Conservation (phyloP, 805 yeast species). For the Yarrowia osloensis region DNA sequence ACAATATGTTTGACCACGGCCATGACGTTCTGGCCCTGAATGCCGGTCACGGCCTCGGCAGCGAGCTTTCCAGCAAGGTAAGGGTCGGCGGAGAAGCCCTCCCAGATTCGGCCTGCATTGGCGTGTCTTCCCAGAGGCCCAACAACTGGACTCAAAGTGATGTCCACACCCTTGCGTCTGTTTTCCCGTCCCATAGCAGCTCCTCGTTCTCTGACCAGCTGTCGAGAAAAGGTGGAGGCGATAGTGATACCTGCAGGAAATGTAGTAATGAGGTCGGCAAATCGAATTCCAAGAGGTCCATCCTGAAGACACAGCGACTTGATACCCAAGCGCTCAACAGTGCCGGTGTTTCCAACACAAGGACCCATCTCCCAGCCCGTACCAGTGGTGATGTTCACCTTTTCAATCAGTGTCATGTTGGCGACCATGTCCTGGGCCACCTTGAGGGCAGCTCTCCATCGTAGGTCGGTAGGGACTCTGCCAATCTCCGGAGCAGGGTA, state of each 20-base stretch:
- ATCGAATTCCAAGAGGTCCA: conserved; percentile 61
- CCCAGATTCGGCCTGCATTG: conserved; percentile 67
- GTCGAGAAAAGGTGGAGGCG: conserved; percentile 59
- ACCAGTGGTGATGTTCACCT: conserved; percentile 64
- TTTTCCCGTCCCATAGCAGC: conserved; percentile 60
- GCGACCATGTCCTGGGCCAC: conserved; percentile 58
- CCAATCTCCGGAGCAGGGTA: conserved; percentile 37
- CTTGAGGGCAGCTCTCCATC: conserved; percentile 60
- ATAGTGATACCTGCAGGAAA: conserved; percentile 63
- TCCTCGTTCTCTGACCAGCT: conserved; percentile 55
- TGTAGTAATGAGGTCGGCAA: conserved; percentile 56
- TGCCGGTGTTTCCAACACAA: conserved; percentile 59
- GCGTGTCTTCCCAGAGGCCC: conserved; percentile 67
- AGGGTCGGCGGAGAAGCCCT: conserved; percentile 64
- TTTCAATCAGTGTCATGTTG: conserved; percentile 59
- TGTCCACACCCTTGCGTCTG: conserved; percentile 56
- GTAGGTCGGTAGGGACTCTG: conserved; percentile 39
- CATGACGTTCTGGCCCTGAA: conserved; percentile 59
- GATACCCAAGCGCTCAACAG: conserved; percentile 56
- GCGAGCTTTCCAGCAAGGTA: conserved; percentile 59
- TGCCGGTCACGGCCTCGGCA: conserved; percentile 54
- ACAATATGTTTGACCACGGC: conserved; percentile 59
- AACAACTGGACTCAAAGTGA: conserved; percentile 57
- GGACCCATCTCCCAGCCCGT: conserved; percentile 64
- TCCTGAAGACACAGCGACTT: conserved; percentile 61